phyloP scores from a whole-genome alignment of 805 yeast species.

The Suhomyces faveliae region DNA sequence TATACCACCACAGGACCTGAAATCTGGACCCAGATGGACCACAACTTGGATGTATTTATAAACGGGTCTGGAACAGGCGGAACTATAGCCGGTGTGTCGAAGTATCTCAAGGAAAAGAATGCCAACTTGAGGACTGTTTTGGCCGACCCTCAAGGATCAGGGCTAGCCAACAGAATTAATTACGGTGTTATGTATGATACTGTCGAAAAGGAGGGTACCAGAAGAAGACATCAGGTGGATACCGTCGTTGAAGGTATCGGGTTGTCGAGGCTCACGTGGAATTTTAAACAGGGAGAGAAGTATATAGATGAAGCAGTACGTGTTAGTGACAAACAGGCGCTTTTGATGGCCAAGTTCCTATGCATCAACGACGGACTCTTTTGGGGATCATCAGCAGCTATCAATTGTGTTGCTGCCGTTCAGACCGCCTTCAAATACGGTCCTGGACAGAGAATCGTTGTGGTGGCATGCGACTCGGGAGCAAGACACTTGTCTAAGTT shows the following conservation, averaged over 20 bases:
- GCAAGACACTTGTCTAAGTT: conserved; percentile 86
- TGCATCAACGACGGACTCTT: conserved; percentile 86
- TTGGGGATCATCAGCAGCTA: conserved; percentile 90
- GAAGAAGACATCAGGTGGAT: conserved; percentile 95
- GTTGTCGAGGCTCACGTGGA: conserved; percentile 78
- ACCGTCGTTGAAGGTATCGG: conserved; percentile 95
- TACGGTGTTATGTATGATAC: conserved; percentile 91
- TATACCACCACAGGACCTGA: conserved; percentile 89
- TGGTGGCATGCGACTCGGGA: conserved; percentile 92
- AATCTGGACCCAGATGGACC: conserved; percentile 70
- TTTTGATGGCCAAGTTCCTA: conserved; percentile 82
- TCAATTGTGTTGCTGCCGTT: conserved; percentile 88
- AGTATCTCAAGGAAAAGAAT: conserved; percentile 43
- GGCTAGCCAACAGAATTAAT: conserved; percentile 79
- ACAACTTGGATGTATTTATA: conserved; percentile 69
- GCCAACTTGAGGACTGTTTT: conserved; percentile 52
- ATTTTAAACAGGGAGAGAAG: conserved; percentile 69
- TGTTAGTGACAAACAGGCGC: conserved; percentile 77
- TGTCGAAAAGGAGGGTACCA: conserved; percentile 87
- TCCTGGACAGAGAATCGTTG: conserved; percentile 68
- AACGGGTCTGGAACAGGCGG: conserved; percentile 92
- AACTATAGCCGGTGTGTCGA: conserved; percentile 27
- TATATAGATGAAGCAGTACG: conserved; percentile 75
- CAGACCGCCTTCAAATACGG: conserved; percentile 46
- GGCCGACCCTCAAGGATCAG: conserved; percentile 97